Base-by-base conservation (phyloP, 768 basidiomycete genomes). In the Russula compacta region DNA sequence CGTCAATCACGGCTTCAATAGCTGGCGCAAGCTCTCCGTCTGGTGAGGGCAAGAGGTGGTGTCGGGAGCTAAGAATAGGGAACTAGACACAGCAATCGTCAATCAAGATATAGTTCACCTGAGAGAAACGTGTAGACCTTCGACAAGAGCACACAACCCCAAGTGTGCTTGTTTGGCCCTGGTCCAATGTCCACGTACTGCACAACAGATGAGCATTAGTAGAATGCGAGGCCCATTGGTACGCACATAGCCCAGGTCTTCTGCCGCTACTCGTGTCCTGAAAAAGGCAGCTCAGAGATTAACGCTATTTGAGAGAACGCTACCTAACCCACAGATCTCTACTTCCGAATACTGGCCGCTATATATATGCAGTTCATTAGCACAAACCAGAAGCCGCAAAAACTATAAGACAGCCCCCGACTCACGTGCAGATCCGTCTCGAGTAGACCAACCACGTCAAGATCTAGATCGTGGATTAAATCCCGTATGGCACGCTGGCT, bases 181-280 rank as follows among this genome's bases (percentile, higher is more conserved):
- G 92, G 93, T 2, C 93, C 93, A 14, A 92, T 76, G 68, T 95
- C 93, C 5, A 92, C 87, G 69, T 93, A 83, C 89, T 93, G 64
- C 7, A 10, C 14, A 29, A 54, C 33, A 39, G 10, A 60, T 60
- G 35, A 40, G 48, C 49, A 24, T 60, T 57, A 10, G 40, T 9
- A 11, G 51, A 32, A 9, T 15, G 49, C 33, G 14, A n/a, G 8
- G 1, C 12, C 29, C 3, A 29, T 21, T 5, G 38, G 10, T 4
- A 76, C 85, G 70, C 66, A 92, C 91, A 72, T 88, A 94, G 56
- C 89, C 88, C 58, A 89, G 72, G 53, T 94, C 86, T 69, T 93
- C 86, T 0, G 82, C 80, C 35, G 85, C 79, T 11, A 89, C 78
- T 35, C 91, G 83, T 6, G 91, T 91, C 56, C 89, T 92, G 43